Conservation (phyloP, 2,329 filamentous ascomycete species). For the Cladosporium sp. region DNA sequence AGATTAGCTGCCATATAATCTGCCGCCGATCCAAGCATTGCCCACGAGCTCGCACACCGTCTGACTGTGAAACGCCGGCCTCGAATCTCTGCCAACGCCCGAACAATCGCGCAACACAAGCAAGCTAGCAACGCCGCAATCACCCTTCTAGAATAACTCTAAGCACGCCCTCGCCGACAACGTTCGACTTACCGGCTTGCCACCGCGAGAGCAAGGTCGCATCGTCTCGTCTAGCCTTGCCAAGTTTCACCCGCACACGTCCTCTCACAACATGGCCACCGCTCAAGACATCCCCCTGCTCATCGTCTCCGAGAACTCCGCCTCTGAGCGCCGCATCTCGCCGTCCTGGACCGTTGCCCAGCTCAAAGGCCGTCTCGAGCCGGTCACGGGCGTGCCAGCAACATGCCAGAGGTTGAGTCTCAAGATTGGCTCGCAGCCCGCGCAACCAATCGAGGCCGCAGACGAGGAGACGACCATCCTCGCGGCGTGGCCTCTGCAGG, state of each 20-base stretch:
- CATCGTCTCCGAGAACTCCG: conserved; percentile 72
- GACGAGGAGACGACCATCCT: conserved; percentile 72
- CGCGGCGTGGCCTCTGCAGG: conserved; percentile 64
- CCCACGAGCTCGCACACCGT: background rate
- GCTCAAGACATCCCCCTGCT: conserved; percentile 72
- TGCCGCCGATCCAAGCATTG: conserved; percentile 5
- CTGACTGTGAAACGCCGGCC: conserved; percentile 8
- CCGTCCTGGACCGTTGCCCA: conserved; percentile 87
- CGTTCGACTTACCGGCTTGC: background rate
- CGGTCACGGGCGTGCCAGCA: conserved; percentile 88
- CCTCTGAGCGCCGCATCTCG: conserved; percentile 86
- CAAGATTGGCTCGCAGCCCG: conserved; percentile 63
- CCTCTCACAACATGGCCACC: conserved; percentile 26
- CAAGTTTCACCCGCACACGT: background rate
- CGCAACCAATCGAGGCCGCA: conserved; percentile 64
- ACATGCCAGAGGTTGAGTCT: conserved; percentile 73
- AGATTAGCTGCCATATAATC: conserved; percentile 5
- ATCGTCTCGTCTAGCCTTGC: background rate
- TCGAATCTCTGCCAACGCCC: background rate
- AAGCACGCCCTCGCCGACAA: background rate
- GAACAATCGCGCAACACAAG: background rate
- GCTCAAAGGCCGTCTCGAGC: conserved; percentile 84
- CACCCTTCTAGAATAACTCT: conserved; percentile 12
- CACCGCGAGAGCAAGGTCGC: background rate
- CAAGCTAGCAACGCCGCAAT: background rate